These are phyloP conservation scores for Melanogaster broomeanus DNA, from an alignment of 768 basidiomycete species.

Conservation along the genomic window DNA sequence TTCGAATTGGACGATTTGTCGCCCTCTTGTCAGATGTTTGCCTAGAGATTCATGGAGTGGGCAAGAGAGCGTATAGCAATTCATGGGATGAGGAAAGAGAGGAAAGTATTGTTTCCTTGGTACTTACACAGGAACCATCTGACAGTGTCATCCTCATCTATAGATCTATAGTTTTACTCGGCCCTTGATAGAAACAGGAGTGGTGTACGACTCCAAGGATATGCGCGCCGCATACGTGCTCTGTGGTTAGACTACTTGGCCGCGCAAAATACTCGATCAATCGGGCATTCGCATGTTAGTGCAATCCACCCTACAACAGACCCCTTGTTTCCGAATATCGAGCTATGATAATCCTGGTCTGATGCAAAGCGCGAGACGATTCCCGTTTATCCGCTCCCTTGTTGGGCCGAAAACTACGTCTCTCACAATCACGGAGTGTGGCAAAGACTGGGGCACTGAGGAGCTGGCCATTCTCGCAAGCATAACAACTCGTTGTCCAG, in stretches of 20 bases:
- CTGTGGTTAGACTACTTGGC: background rate
- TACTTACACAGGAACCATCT: background rate
- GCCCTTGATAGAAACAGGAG: background rate
- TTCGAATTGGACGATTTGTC: background rate
- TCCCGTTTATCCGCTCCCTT: background rate
- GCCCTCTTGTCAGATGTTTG: slow-evolving; percentile 2
- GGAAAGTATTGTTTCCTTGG: background rate
- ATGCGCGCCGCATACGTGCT: background rate
- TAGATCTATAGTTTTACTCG: background rate
- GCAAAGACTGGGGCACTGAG: background rate
- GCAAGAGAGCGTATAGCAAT: too few relatives aligned
- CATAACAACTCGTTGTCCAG: background rate
- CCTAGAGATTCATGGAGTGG: background rate
- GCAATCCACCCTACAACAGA: background rate
- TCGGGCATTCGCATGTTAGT: background rate
- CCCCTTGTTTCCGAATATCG: background rate
- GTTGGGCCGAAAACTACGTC: background rate
- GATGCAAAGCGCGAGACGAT: background rate
- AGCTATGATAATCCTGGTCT: background rate
- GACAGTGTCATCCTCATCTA: background rate
- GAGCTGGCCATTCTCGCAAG: background rate
- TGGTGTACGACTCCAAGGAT: background rate
- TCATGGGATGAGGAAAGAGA: too few relatives aligned
- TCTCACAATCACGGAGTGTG: background rate
- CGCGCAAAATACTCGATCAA: background rate